Percentiles rank a stretch among this genome's conserved stretches.
Evolutionary conservation across 768 basidiomycete species (phyloP).

Genomic region (Pisolithus marmoratus): DNA sequence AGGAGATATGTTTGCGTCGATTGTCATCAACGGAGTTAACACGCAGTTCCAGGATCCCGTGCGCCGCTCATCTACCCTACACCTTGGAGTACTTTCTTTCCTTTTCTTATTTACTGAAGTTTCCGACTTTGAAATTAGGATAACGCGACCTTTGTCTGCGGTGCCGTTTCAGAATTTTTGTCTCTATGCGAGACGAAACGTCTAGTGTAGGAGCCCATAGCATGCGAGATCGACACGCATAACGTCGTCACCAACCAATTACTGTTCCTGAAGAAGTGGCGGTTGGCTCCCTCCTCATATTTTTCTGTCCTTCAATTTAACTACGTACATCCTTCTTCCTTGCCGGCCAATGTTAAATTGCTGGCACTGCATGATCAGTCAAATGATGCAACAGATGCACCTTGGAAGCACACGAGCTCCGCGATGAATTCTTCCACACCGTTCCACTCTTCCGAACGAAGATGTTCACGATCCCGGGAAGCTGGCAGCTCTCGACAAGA

Average conservation of each 20-base stretch:
- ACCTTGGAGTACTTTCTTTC: too few species aligned
- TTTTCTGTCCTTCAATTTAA: not conserved
- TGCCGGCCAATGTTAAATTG: conserved; percentile 70
- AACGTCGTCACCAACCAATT: conserved; percentile 99
- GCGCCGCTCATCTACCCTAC: not conserved
- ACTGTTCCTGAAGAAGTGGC: conserved; percentile 86
- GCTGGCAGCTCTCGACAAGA: conserved; percentile 86
- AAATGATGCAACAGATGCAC: conserved; percentile 99
- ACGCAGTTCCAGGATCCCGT: conserved; percentile 99
- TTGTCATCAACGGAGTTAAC: conserved; percentile 98
- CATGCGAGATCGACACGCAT: conserved; percentile 95
- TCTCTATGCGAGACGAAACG: conserved; percentile 98
- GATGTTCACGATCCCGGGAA: conserved; percentile 95
- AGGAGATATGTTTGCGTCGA: conserved; percentile 97
- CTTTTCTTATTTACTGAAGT: not conserved
- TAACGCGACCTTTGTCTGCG: conserved; percentile 99
- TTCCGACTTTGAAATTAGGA: conserved; percentile 40
- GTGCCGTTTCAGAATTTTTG: conserved; percentile 97
- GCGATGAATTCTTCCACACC: conserved; percentile 98
- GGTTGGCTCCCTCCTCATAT: conserved; percentile 27
- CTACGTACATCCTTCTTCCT: not conserved
- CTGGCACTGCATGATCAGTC: conserved; percentile 90
- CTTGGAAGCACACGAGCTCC: conserved; percentile 96
- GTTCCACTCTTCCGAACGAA: conserved; percentile 87
- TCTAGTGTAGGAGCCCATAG: conserved; percentile 91